Percentiles rank a stretch among this genome's conserved stretches.
Conservation (phyloP, 352 stramenopile genomes). For the Phytophthora meadii region DNA sequence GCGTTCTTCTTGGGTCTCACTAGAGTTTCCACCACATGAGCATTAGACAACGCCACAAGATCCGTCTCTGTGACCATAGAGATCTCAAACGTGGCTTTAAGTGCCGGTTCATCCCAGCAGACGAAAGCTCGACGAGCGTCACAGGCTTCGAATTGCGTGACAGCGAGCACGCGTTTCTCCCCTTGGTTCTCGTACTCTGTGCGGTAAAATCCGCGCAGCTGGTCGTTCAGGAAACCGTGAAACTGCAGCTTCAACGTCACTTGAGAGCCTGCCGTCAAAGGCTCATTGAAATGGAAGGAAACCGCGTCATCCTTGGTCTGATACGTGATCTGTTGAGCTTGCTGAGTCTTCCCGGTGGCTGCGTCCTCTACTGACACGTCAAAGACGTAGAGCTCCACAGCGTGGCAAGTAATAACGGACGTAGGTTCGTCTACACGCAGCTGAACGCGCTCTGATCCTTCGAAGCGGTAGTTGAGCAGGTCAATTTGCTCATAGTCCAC, state of each 20-base stretch:
- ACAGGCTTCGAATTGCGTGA: constrained; percentile 85
- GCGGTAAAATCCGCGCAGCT: constrained; percentile 97
- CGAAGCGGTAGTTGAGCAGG: constrained; percentile 81
- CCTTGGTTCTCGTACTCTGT: constrained; percentile 93
- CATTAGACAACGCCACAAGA: constrained; percentile 96
- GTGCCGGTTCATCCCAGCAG: constrained; percentile 97
- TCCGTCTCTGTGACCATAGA: constrained; percentile 92
- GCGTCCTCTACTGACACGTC: constrained; percentile 66
- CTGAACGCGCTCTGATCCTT: constrained; percentile 64
- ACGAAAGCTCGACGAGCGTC: constrained; percentile 95
- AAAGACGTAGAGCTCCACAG: constrained; percentile 93
- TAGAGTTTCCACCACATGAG: constrained; percentile 91
- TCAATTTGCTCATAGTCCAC: constrained; percentile 83
- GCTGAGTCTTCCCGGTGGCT: constrained; percentile 23
- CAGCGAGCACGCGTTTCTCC: constrained; percentile 93
- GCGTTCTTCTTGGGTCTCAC: constrained; percentile 68
- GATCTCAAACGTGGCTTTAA: constrained; percentile 96
- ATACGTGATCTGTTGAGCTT: constrained; percentile 59
- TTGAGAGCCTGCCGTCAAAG: constrained; percentile 35
- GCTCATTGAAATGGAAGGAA: constrained; percentile 62
- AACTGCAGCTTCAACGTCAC: constrained; percentile 61
- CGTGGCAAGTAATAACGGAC: constrained; percentile 91
- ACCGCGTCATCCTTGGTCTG: constrained; percentile 62
- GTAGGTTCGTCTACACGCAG: constrained; percentile 67
- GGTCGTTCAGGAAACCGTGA: constrained; percentile 88